Percentiles rank a stretch among this genome's conserved stretches.
Conservation (phyloP, 192 early-diverging fungal species). For the Coemansia sp. region DNA sequence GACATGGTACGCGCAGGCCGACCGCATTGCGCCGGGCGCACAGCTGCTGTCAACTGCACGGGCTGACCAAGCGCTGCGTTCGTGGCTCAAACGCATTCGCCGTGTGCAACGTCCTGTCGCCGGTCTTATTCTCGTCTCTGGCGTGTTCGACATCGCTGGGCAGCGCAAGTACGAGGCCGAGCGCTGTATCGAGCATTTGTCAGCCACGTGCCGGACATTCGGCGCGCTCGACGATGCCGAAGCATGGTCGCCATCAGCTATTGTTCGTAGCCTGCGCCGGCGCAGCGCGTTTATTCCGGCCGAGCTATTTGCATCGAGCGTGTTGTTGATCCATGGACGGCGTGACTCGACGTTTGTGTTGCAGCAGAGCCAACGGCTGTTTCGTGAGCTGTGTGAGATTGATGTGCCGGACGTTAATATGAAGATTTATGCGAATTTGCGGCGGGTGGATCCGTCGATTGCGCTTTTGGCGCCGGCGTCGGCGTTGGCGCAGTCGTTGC, state of each 20-base stretch:
- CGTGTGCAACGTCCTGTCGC: constrained; percentile 41
- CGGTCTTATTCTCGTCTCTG: constrained; percentile 49
- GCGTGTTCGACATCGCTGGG: constrained; percentile 46
- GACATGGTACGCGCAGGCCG: constrained; percentile 53
- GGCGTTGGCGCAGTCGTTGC: constrained; percentile 49
- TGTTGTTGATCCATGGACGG: constrained; percentile 49
- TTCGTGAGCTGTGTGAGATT: constrained; percentile 47
- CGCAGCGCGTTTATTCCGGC: constrained; percentile 39
- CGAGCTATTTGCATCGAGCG: constrained; percentile 41
- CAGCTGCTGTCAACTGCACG: constrained; percentile 39
- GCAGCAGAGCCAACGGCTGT: constrained; percentile 49
- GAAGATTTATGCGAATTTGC: constrained; percentile 54
- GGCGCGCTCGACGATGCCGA: constrained; percentile 26
- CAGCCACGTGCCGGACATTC: constrained; percentile 40
- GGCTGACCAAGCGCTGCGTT: constrained; percentile 35
- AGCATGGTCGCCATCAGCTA: constrained; percentile 49
- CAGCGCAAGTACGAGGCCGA: constrained; percentile 52
- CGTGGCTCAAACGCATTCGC: constrained; percentile 25
- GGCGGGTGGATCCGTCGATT: constrained; percentile 52
- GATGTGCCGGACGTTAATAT: constrained; percentile 53
- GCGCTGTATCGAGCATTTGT: constrained; percentile 50
- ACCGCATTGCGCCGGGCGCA: constrained; percentile 42
- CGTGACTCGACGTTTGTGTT: constrained; percentile 54
- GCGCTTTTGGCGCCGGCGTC: constrained; percentile 48
- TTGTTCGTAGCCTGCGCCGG: constrained; percentile 39